phyloP scores from a whole-genome alignment of 352 stramenopile species.

The Elongisporangium anandrum region DNA sequence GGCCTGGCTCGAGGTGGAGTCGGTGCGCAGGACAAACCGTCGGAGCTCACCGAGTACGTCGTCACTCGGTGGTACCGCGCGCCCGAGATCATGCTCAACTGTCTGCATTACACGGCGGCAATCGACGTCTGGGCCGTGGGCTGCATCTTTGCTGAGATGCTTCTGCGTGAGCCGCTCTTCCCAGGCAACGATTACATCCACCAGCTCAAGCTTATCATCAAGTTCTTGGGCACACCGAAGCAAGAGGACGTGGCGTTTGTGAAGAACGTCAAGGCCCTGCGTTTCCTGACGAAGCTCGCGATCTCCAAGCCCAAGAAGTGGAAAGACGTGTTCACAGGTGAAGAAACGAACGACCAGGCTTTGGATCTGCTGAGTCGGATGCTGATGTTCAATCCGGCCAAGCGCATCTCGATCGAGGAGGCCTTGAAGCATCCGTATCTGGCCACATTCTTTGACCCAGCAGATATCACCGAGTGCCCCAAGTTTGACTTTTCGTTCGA shows the following conservation, averaged over 20 bases:
- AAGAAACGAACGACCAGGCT: constrained; percentile 40
- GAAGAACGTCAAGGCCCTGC: constrained; percentile 87
- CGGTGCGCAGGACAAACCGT: constrained; percentile 1
- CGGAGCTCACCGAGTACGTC: constrained; percentile 60
- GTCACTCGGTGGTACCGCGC: constrained; percentile 86
- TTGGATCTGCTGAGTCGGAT: constrained; percentile 62
- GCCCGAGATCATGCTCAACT: constrained; percentile 94
- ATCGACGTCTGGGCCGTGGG: constrained; percentile 95
- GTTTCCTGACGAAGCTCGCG: constrained; percentile 79
- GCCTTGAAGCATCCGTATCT: constrained; percentile 66
- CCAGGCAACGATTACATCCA: constrained; percentile 84
- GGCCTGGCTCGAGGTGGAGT: constrained; percentile 55
- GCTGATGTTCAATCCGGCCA: constrained; percentile 68
- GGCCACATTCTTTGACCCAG: constrained; percentile 85
- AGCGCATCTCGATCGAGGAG: constrained; percentile 59
- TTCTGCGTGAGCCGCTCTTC: constrained; percentile 95
- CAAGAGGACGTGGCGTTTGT: constrained; percentile 79
- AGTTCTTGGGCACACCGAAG: constrained; percentile 62
- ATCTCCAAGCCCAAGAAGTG: constrained; percentile 79
- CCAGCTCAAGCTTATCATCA: constrained; percentile 81
- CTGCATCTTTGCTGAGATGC: constrained; percentile 98
- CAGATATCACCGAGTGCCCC: constrained; percentile 31
- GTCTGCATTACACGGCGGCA: constrained; percentile 92
- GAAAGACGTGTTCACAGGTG: constrained; percentile 47
- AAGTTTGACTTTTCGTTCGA: constrained; percentile 70